Evolutionary conservation across 306 rosid genomes (phyloP).

Genomic region (Cucurbita moschata): DNA sequence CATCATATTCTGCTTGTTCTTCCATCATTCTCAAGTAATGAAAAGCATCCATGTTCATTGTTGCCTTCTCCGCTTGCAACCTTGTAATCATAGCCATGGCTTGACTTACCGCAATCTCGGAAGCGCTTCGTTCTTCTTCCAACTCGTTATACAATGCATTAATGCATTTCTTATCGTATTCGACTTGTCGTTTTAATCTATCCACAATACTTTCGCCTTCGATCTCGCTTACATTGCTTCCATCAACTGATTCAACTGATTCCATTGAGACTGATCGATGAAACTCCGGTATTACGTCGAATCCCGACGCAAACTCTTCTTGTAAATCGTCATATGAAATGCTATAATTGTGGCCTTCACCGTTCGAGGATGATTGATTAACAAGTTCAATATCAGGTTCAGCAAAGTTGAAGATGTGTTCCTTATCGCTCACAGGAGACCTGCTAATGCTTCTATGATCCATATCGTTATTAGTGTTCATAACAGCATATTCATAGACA

Average conservation of each 20-base stretch:
- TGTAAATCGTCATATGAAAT: constrained; percentile 16
- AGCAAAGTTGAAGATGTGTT: constrained; percentile 14
- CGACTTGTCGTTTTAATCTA: constrained; percentile 37
- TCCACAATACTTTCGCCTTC: constrained; percentile 53
- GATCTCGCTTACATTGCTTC: constrained; percentile 32
- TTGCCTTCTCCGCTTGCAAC: constrained; percentile 89
- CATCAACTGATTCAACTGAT: constrained; percentile 49
- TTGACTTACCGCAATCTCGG: constrained; percentile 65
- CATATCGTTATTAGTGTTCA: constrained; percentile 13
- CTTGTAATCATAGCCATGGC: constrained; percentile 95
- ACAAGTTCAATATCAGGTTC: constrained; percentile 13
- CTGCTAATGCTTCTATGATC: constrained; percentile 11
- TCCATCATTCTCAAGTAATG: constrained; percentile 92
- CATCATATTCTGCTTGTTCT: constrained; percentile 92
- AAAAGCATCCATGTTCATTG: constrained; percentile 77
- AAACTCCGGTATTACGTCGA: constrained; percentile 17
- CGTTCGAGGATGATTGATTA: constrained; percentile 22
- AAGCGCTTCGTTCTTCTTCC: constrained; percentile 79
- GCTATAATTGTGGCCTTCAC: constrained; percentile 5
- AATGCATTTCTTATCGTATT: constrained; percentile 40
- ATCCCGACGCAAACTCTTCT: constrained; percentile 15
- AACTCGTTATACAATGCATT: constrained; percentile 44
- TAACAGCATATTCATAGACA: constrained; percentile 14
- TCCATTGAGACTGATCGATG: constrained; percentile 31
- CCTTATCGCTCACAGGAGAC: constrained; percentile 7